These are phyloP conservation scores for Candida broadrunensis DNA, from an alignment of 805 yeast genomes.

Conservation along the genomic window DNA sequence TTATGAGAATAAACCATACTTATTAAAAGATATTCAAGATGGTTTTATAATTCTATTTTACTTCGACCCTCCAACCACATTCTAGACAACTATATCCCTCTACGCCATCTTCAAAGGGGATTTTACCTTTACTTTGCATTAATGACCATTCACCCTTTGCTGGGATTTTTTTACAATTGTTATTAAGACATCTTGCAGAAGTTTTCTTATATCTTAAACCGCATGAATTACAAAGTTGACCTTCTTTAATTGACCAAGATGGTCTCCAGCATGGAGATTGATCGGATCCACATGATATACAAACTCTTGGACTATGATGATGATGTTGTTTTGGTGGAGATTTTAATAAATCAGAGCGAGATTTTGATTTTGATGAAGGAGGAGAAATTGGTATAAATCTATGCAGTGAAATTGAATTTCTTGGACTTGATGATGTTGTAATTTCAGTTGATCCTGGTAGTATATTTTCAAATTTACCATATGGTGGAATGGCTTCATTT, in stretches of 20 bases:
- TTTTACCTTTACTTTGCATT: slow-evolving; percentile 70
- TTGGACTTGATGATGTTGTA: not conserved
- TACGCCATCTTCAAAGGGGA: slow-evolving; percentile 34
- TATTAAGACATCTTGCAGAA: slow-evolving; percentile 81
- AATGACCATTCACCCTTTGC: slow-evolving; percentile 94
- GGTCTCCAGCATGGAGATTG: slow-evolving; percentile 99
- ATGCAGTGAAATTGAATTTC: slow-evolving; percentile 4
- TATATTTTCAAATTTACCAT: not conserved
- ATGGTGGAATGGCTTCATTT: not conserved
- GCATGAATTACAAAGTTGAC: slow-evolving; percentile 96
- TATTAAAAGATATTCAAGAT: no score
- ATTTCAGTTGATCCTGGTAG: not conserved
- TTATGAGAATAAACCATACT: no score
- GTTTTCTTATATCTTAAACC: slow-evolving; percentile 94
- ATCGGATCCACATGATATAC: slow-evolving; percentile 87
- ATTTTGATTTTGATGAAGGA: slow-evolving; percentile 33
- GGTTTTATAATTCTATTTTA: slow-evolving; percentile 11
- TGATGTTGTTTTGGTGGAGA: slow-evolving; percentile 27
- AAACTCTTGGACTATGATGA: slow-evolving; percentile 47
- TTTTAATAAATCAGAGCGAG: slow-evolving; percentile 27
- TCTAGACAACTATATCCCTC: slow-evolving; percentile 41
- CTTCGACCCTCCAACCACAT: slow-evolving; percentile 43
- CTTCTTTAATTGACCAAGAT: slow-evolving; percentile 85
- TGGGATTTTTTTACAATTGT: slow-evolving; percentile 80
- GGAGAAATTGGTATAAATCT: slow-evolving; percentile 42